Evolutionary conservation across 1,284 basidiomycete species (phyloP).

Genomic region (Meira miltonrushii): DNA sequence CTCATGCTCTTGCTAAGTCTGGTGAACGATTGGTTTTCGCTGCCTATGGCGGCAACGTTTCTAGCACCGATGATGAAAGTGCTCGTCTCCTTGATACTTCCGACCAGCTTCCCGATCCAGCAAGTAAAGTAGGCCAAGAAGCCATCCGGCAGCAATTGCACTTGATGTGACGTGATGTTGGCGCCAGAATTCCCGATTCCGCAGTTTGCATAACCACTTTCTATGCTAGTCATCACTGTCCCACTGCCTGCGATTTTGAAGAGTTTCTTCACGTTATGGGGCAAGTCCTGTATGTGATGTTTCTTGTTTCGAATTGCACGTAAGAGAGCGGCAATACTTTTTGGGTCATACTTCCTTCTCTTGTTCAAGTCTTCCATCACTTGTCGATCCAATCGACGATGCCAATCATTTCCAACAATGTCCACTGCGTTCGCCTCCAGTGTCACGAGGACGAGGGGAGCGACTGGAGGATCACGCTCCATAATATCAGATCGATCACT

Average conservation of each 20-base stretch:
- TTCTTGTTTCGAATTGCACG: constrained; percentile 96
- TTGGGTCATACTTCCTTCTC: constrained; percentile 86
- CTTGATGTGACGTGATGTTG: constrained; percentile 31
- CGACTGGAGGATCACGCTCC: constrained; percentile 68
- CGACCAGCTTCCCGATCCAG: background rate
- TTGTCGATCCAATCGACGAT: constrained; percentile 72
- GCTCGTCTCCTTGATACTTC: constrained; percentile 7
- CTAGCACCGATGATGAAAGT: background rate
- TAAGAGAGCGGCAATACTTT: constrained; percentile 82
- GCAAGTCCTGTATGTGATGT: constrained; percentile 95
- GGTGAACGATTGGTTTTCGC: background rate
- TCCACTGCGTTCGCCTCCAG: constrained; percentile 61
- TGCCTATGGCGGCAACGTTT: background rate
- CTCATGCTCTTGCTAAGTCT: background rate
- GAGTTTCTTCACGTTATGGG: constrained; percentile 77
- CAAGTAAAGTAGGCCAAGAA: constrained; percentile 88
- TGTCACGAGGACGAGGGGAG: constrained; percentile 63
- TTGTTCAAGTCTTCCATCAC: constrained; percentile 93
- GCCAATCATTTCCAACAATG: constrained; percentile 68
- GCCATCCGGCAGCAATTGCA: constrained; percentile 69
- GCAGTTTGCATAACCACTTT: no score
- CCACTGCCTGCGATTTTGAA: constrained; percentile 59
- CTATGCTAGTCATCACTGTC: no score
- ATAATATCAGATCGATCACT: constrained; percentile 98
- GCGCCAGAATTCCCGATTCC: no score